Base-by-base conservation (phyloP, 164 flowering plant species). In the Umbellularia californica region DNA sequence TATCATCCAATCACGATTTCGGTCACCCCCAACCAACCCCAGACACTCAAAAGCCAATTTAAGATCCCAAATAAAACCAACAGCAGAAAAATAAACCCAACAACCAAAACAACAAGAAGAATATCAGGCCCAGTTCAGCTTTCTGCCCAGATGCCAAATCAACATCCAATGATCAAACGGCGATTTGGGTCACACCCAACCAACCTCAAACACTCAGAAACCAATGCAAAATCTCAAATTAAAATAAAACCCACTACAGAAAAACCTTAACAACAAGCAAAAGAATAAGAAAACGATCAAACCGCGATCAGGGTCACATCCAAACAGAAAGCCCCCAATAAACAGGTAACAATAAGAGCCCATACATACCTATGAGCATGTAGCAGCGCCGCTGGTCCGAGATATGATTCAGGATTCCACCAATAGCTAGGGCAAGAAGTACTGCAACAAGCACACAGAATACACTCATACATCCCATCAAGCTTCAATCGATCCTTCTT, bases 401-500 rank as follows among this genome's bases (percentile, higher is more conserved):
- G 87, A 76, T 92, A 95, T 19, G 89, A 78, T 78, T 95, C 99
- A 5, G 99, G 94, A 73, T 93, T 95, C 99, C 99, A 95, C 99
- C 99, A 95, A 76, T 95, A 95, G 72, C 98, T 93, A 35, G 98
- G 99, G 81, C 98, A 95, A 0, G 97, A 91, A 0, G 98, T 93
- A 80, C 94, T 91, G 65, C 99, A 94, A 78, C 99, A 96, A 70
- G 99, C 95, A 65, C 99, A 96, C 19, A 96, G 79, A 33, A 96
- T 96, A 76, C 99, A 96, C 87, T 96, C 99, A 72, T 94, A 94
- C 98, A 96, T 92, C 80, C 99, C 99, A 74, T 94, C 98, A 5
- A 93, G 87, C 89, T 96, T 96, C 5, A 88, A 88, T 81, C 99
- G 74, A 75, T 92, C 97, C 74, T 88, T 86, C 92, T 94, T 94